phyloP scores from a whole-genome alignment of 495 filamentous ascomycete genomes.

The Hypoxylon rickii region DNA sequence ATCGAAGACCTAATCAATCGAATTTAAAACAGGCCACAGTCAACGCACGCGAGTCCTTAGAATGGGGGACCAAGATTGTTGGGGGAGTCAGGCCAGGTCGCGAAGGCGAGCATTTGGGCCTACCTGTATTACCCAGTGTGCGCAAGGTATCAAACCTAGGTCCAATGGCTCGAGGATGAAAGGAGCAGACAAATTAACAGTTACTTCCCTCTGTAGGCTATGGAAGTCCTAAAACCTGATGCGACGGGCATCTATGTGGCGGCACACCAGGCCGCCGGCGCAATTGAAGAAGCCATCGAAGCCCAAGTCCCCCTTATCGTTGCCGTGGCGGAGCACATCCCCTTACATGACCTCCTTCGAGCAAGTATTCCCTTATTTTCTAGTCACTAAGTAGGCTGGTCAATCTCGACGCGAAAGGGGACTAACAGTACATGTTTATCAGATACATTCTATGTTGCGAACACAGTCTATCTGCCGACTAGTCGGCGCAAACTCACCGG shows the following conservation, averaged over 20 bases:
- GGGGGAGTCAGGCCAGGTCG: constrained; percentile 83
- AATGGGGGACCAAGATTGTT: constrained; percentile 86
- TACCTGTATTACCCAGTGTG: constrained; percentile 78
- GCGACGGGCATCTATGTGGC: constrained; percentile 88
- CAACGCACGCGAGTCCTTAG: constrained; percentile 80
- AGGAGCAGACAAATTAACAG: neutral
- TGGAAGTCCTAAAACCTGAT: constrained; percentile 75
- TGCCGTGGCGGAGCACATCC: constrained; percentile 90
- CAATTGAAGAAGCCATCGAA: constrained; percentile 88
- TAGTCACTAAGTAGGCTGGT: neutral
- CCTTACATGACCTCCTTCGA: constrained; percentile 80
- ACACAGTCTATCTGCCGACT: constrained; percentile 81
- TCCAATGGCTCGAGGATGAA: too few relatives aligned
- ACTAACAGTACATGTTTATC: constrained; percentile 28
- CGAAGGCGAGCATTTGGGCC: constrained; percentile 76
- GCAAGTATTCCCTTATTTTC: constrained; percentile 49
- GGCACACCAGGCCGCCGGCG: constrained; percentile 72
- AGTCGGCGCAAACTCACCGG: constrained; percentile 85
- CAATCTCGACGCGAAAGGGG: neutral
- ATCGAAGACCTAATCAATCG: neutral
- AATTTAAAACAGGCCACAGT: constrained; percentile 64
- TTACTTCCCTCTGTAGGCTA: constrained; percentile 57
- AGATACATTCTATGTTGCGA: constrained; percentile 74
- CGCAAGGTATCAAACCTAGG: constrained; percentile 56
- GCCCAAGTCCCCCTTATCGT: constrained; percentile 87